Base-by-base conservation (phyloP, 2,329 filamentous ascomycete genomes). In the Trematosphaeria pertusa region DNA sequence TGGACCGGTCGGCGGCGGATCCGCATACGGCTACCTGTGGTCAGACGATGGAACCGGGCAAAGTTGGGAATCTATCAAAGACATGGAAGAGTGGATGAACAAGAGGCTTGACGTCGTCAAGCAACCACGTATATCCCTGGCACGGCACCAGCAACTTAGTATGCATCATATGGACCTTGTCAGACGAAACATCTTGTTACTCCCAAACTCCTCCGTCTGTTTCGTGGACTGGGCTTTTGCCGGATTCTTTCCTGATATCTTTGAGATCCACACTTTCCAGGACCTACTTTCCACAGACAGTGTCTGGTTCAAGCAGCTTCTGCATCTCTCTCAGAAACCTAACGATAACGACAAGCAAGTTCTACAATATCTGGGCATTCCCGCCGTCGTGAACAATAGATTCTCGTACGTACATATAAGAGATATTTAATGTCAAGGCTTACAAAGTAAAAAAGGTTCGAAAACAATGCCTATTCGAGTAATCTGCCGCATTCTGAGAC, bases 171-270 rank as follows among this genome's bases (percentile, higher is more conserved):
- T 52, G 41, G 49, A 52, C 36, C 32, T 52, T 6, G 45, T 38
- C 22, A 21, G 32, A 18, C 39, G 46, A 18, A 52, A 52, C 22
- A 49, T 52, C 18, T 21, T 33, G 9, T 14, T 48, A 18, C 33
- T 45, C 3, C 22, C 49, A 6, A 22, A 52, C 28, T 33, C 31
- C 4, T 31, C 24, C 0, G 26, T 52, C 2, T 52, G 46, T 28
- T 45, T 52, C 35, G 9, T 52, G 17, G 46, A 52, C 37, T 52
- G 41, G 46, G 49, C 45, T 7, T 48, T 44, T 37, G 46, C 49
- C 33, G 37, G 49, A 46, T 52, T 52, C 37, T 49, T 26, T 39
- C 46, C 46, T 12, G n/a, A 31, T 2, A 5, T 48, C 10, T 52
- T 52, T 38, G 41, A 52, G 34, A 31, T 20, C n/a, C 30, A 30